These are phyloP conservation scores for Pseudogymnoascus destructans DNA, from an alignment of 2,329 filamentous ascomycete species.

Conservation along the genomic window DNA sequence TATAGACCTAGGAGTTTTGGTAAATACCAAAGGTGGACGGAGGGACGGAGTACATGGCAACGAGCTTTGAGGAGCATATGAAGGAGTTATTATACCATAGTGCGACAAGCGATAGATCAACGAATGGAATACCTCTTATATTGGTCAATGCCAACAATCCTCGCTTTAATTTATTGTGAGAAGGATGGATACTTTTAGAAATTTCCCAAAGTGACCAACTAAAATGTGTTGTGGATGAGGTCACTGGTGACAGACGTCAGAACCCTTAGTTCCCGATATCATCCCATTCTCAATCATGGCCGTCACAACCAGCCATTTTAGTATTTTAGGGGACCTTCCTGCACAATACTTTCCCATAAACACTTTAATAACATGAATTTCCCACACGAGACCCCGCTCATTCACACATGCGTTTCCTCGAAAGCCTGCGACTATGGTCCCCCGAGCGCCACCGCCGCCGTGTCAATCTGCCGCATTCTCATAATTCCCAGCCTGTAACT, in stretches of 20 bases:
- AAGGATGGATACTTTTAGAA: not conserved
- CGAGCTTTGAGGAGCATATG: not conserved
- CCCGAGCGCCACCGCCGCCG: not conserved
- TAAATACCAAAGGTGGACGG: not conserved
- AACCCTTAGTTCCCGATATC: slow-evolving; percentile 2
- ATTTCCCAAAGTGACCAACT: not conserved
- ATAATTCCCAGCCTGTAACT: not conserved
- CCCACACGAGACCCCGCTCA: not conserved
- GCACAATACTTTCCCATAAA: not conserved
- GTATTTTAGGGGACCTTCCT: slow-evolving; percentile 4
- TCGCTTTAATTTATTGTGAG: not conserved
- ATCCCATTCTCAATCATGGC: not conserved
- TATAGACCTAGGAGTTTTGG: not conserved
- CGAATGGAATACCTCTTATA: slow-evolving; percentile 2
- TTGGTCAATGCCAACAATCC: not conserved
- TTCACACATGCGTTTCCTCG: not conserved
- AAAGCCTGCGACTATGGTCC: slow-evolving; percentile 5
- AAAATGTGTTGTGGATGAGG: not conserved
- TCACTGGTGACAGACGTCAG: slow-evolving; percentile 7
- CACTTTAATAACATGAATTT: not conserved
- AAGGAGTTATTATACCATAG: slow-evolving; percentile 7
- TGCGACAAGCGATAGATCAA: not conserved
- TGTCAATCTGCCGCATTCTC: not conserved
- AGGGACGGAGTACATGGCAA: not conserved
- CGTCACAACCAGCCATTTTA: slow-evolving; percentile 3